A percentile compares a stretch with the other conserved stretches of the same genome.
Evolutionary conservation across 768 basidiomycete species (phyloP).

Genomic region (Aureoboletus auriporus): DNA sequence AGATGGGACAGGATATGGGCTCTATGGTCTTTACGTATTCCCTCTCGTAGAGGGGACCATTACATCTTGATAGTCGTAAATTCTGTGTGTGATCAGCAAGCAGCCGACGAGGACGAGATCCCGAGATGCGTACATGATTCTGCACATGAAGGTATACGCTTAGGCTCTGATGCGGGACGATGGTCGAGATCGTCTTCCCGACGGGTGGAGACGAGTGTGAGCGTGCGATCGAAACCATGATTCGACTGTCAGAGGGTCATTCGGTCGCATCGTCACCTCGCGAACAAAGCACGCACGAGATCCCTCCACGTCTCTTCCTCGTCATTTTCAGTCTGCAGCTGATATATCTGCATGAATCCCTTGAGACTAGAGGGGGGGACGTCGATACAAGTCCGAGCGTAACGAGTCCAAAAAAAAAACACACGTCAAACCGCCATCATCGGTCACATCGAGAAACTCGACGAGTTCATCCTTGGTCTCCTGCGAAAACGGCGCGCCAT

Average conservation of each 20-base stretch:
- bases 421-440: conserved; percentile 69
- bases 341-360: conserved; percentile 80
- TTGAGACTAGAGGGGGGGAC: conserved; percentile 47
- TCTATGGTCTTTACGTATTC: conserved; percentile 5
- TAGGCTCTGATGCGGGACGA: conserved; percentile 7
- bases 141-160: conserved; percentile 11
- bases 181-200: conserved; percentile 44
- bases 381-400: neutral
- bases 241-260: conserved; percentile 43
- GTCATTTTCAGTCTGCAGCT: conserved; percentile 81
- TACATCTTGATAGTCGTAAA: conserved; percentile 13
- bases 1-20: conserved; percentile 3
- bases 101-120: neutral
- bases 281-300: conserved; percentile 44
- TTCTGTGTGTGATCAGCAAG: conserved; percentile 16
- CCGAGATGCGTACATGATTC: conserved; percentile 15
- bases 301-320: conserved; percentile 85
- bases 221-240: conserved; percentile 71
- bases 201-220: conserved; percentile 55
- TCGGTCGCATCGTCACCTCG: conserved; percentile 2
- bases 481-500: conserved; percentile 72
- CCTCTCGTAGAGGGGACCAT: conserved; percentile 9
- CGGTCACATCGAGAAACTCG: conserved; percentile 72
- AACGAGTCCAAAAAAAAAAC: conserved; percentile 22
- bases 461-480: conserved; percentile 76